A percentile compares a stretch with the other conserved stretches of the same genome.
Evolutionary conservation across 2,329 filamentous ascomycete species (phyloP).

Genomic region (Paramyrothecium roridum): DNA sequence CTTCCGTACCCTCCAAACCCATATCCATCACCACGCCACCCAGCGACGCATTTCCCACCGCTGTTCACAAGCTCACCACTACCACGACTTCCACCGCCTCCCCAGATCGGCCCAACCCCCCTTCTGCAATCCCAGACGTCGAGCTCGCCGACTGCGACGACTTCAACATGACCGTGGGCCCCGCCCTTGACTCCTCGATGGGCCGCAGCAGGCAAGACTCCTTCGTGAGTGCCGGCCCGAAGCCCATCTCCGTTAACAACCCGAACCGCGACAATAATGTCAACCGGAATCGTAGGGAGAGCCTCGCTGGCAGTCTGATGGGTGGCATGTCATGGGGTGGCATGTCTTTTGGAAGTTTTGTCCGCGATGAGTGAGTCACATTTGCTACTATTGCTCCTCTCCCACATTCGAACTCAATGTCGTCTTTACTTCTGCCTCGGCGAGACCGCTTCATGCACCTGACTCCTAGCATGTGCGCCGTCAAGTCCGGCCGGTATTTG

Average conservation of each 20-base stretch:
- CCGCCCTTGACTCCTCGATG: slow-evolving; percentile 53
- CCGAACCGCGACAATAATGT: slow-evolving; percentile 58
- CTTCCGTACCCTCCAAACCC: slow-evolving; percentile 28
- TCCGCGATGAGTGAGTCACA: slow-evolving; percentile 86
- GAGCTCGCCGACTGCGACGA: slow-evolving; percentile 20
- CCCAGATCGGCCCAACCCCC: slow-evolving; percentile 11
- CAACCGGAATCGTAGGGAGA: slow-evolving; percentile 58
- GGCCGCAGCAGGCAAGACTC: slow-evolving; percentile 61
- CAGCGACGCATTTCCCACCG: slow-evolving; percentile 14
- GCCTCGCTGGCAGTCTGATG: slow-evolving; percentile 61
- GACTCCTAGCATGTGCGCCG: no score
- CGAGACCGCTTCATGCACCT: no score
- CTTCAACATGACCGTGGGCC: slow-evolving; percentile 57
- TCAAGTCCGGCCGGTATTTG: no score
- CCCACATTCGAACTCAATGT: no score
- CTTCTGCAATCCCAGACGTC: slow-evolving; percentile 19
- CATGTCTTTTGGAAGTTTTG: slow-evolving; percentile 93
- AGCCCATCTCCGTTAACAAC: slow-evolving; percentile 65
- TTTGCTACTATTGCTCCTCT: no score
- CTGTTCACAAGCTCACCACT: slow-evolving; percentile 19
- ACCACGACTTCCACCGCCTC: slow-evolving; percentile 13
- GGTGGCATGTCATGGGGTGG: slow-evolving; percentile 97
- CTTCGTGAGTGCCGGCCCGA: slow-evolving; percentile 62
- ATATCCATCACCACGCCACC: slow-evolving; percentile 27
- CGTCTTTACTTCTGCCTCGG: no score